These are phyloP conservation scores for Chlorella variabilis DNA, from an alignment of 163 green algal genomes.

Conservation along the genomic window DNA sequence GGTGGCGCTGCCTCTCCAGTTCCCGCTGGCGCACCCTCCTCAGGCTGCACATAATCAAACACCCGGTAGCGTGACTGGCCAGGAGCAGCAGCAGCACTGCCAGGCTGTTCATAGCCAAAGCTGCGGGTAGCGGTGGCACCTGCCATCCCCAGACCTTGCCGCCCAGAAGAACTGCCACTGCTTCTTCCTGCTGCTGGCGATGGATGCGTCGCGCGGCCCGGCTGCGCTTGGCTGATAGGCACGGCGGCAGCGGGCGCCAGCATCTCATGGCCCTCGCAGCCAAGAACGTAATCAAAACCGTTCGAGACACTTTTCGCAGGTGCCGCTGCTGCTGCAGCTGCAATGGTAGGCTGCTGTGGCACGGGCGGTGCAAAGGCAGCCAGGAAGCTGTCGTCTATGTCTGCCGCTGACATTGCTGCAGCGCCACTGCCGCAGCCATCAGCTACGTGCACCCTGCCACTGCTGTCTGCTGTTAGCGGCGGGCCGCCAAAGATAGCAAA, in stretches of 20 bases:
- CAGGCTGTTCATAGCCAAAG: slow-evolving; percentile 18
- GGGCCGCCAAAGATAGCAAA: slow-evolving; percentile 46
- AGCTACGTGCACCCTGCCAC: background rate
- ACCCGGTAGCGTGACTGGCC: slow-evolving; percentile 15
- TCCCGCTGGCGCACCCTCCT: background rate
- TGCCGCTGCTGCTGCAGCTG: background rate
- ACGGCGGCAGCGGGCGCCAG: background rate
- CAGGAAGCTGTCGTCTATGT: slow-evolving; percentile 17
- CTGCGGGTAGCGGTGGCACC: background rate
- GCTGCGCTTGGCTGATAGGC: background rate
- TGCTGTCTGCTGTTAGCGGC: background rate
- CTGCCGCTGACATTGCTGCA: background rate
- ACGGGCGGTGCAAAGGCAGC: slow-evolving; percentile 33
- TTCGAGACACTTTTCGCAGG: background rate
- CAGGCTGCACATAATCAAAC: slow-evolving; percentile 30
- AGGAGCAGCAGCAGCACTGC: background rate
- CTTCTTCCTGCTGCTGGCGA: too few relatives aligned
- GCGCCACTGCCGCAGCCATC: background rate
- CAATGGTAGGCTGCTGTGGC: too few relatives aligned
- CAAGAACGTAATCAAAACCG: slow-evolving; percentile 20
- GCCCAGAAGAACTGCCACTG: too few relatives aligned
- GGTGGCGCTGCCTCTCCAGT: background rate
- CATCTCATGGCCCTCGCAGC: background rate
- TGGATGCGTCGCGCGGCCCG: too few relatives aligned
- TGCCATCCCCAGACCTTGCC: background rate